Evolutionary conservation across 148 eudicot species (phyloP).

Genomic region (Tetragonia tetragonoides): DNA sequence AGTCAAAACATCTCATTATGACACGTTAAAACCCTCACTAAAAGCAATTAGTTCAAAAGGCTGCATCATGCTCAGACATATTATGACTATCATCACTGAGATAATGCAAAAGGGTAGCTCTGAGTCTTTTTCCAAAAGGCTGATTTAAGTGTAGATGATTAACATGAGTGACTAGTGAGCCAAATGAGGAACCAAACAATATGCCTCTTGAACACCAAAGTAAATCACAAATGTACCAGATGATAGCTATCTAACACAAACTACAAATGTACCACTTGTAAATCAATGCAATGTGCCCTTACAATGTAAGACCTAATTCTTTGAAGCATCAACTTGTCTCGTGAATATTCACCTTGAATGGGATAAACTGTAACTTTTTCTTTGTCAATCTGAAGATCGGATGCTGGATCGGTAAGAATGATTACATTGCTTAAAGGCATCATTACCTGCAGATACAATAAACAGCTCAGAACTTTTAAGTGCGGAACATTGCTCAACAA

Average conservation of each 20-base stretch:
- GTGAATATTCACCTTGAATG: constrained; percentile 93
- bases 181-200: background rate
- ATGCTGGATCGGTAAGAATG: constrained; percentile 85
- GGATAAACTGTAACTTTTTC: constrained; percentile 58
- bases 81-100: too few relatives aligned
- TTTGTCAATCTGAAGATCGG: constrained; percentile 60
- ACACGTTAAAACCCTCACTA: too few relatives aligned
- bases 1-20: too few relatives aligned
- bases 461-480: constrained; percentile 10
- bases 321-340: constrained; percentile 99
- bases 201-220: background rate
- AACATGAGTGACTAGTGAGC: too few relatives aligned
- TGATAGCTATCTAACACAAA: constrained; percentile 10
- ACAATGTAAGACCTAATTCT: constrained; percentile 99
- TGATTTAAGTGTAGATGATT: too few relatives aligned
- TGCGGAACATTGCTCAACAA: background rate
- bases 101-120: too few relatives aligned
- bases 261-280: constrained; percentile 19
- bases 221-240: background rate
- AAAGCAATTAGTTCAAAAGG: too few relatives aligned
- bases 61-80: too few relatives aligned
- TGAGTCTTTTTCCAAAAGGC: too few relatives aligned
- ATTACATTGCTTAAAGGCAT: constrained; percentile 73
- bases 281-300: constrained; percentile 51
- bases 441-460: constrained; percentile 46